Conservation (phyloP, 352 stramenopile species). For the Ophiocytium majus region DNA sequence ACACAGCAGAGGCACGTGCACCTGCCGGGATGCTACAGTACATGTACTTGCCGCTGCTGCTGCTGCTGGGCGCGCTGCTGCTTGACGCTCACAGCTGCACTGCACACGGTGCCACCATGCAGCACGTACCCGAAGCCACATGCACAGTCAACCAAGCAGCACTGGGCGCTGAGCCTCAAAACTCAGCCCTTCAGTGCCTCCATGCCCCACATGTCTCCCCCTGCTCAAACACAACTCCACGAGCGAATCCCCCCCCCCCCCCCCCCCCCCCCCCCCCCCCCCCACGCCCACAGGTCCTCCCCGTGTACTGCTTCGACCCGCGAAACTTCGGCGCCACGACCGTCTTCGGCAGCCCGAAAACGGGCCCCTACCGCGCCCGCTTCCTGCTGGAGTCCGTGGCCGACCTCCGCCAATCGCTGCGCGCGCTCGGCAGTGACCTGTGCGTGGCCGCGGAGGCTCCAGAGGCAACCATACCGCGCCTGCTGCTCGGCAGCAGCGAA, state of each 20-base stretch:
- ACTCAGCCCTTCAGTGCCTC: not conserved
- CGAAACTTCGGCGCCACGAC: not conserved
- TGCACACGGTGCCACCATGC: not conserved
- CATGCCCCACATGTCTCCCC: not conserved
- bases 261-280: too few species aligned
- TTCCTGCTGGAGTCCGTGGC: constrained; percentile 71
- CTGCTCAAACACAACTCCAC: too few species aligned
- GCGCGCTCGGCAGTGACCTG: constrained; percentile 62
- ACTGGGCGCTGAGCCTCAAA: not conserved
- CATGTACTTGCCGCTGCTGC: not conserved
- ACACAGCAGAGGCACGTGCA: not conserved
- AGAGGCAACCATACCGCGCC: not conserved
- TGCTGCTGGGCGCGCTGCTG: too few species aligned
- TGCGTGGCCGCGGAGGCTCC: not conserved
- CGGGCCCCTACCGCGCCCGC: constrained; percentile 33
- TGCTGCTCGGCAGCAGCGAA: not conserved
- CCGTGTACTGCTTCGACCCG: constrained; percentile 24
- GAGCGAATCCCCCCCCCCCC: too few species aligned
- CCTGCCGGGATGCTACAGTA: not conserved
- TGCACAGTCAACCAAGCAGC: not conserved
- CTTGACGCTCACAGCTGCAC: too few species aligned
- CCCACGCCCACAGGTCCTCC: not conserved
- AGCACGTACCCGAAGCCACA: not conserved
- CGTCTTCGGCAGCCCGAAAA: not conserved
- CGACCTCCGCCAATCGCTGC: constrained; percentile 63